Evolutionary conservation across 1,139 yeast genomes (phyloP).

Genomic region (Petasospora fabianii): DNA sequence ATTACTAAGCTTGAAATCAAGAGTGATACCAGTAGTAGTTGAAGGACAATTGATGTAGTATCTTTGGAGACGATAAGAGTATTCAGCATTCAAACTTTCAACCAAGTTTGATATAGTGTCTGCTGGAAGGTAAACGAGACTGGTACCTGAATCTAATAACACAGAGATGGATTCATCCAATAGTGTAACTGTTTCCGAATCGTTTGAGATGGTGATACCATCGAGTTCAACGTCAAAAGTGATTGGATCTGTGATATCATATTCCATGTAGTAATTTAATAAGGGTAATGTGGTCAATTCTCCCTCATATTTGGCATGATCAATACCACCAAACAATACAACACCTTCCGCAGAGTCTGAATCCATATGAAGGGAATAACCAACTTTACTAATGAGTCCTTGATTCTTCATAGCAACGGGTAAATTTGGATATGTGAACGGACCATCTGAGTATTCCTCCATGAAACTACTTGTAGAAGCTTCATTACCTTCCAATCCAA

Average conservation of each 20-base stretch:
- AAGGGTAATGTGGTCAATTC: slow-evolving; percentile 6
- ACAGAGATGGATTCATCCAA: background rate
- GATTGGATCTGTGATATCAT: slow-evolving; percentile 1
- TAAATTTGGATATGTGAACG: slow-evolving; percentile 5
- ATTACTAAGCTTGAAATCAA: slow-evolving; percentile 51
- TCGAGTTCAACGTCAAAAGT: slow-evolving; percentile 8
- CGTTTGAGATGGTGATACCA: background rate
- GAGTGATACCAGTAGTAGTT: slow-evolving; percentile 23
- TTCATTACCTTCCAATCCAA: slow-evolving; percentile 8
- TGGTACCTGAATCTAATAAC: slow-evolving; percentile 10
- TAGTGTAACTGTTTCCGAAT: background rate
- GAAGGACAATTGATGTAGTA: slow-evolving; percentile 40
- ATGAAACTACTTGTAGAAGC: slow-evolving; percentile 4
- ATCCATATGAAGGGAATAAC: slow-evolving; percentile 50
- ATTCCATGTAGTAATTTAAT: slow-evolving; percentile 4
- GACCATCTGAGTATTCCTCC: slow-evolving; percentile 3
- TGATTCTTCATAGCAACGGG: slow-evolving; percentile 22
- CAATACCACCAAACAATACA: slow-evolving; percentile 56
- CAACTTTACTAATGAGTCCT: slow-evolving; percentile 48
- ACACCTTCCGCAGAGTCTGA: slow-evolving; percentile 39
- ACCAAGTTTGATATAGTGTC: background rate
- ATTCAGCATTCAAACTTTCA: slow-evolving; percentile 5
- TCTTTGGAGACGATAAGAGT: slow-evolving; percentile 23
- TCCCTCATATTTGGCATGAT: slow-evolving; percentile 41
- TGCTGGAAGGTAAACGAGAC: slow-evolving; percentile 26